phyloP scores from a whole-genome alignment of 768 basidiomycete species.

The Pleurotus eryngii region DNA sequence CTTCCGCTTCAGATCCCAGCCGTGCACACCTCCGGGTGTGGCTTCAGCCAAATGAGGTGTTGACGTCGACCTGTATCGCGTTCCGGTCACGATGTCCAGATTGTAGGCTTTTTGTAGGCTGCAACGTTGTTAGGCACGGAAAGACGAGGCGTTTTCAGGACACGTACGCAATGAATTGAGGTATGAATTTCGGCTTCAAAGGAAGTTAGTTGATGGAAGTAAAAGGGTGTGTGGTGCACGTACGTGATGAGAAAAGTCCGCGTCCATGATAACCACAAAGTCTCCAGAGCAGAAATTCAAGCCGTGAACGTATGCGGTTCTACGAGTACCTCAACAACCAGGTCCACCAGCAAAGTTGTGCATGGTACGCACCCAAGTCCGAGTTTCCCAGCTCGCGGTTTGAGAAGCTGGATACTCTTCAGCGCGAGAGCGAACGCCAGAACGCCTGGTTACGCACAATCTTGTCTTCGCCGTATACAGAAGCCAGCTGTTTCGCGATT shows the following conservation, averaged over 20 bases:
- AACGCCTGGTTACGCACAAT: slow-evolving; percentile 43
- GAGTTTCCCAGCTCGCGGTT: slow-evolving; percentile 86
- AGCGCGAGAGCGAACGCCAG: neutral
- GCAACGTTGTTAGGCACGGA: slow-evolving; percentile 9
- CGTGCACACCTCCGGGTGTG: slow-evolving; percentile 81
- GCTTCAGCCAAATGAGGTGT: slow-evolving; percentile 56
- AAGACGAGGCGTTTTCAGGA: neutral
- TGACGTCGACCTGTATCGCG: slow-evolving; percentile 71
- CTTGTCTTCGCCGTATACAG: slow-evolving; percentile 79
- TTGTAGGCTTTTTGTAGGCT: slow-evolving; percentile 84
- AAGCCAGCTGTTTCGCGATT: slow-evolving; percentile 74
- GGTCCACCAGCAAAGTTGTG: neutral
- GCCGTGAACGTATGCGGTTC: slow-evolving; percentile 91
- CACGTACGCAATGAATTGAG: slow-evolving; percentile 81
- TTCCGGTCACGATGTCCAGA: slow-evolving; percentile 91
- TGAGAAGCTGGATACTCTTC: slow-evolving; percentile 53
- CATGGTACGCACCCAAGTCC: slow-evolving; percentile 69
- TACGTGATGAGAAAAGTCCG: slow-evolving; percentile 94
- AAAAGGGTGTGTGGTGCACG: slow-evolving; percentile 20
- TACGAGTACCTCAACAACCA: slow-evolving; percentile 25
- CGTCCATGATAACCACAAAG: slow-evolving; percentile 97
- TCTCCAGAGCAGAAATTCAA: slow-evolving; percentile 86
- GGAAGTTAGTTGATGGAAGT: slow-evolving; percentile 5
- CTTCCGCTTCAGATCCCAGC: slow-evolving; percentile 91
- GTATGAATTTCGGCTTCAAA: slow-evolving; percentile 87